These are phyloP conservation scores for Salvia miltiorrhiza DNA, from an alignment of 257 asterid genomes.

Conservation along the genomic window DNA sequence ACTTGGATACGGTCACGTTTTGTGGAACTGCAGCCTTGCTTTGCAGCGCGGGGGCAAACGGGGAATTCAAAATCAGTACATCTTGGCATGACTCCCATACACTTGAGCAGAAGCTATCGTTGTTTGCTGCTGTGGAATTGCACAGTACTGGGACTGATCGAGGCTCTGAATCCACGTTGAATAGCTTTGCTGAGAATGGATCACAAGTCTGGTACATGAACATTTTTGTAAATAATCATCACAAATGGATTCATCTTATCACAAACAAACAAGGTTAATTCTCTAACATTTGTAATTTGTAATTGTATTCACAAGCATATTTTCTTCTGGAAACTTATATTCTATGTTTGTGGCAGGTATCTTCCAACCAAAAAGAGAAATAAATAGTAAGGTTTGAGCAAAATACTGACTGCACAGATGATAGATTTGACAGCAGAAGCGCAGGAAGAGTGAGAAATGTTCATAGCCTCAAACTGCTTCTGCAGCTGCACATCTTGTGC, in stretches of 20 bases:
- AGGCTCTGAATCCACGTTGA: slow-evolving; percentile 35
- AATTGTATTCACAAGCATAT: not conserved
- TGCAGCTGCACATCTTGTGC: slow-evolving; percentile 58
- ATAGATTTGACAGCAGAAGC: slow-evolving; percentile 76
- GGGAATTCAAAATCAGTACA: slow-evolving; percentile 57
- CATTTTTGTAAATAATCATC: not conserved
- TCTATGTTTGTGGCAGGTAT: too few relatives aligned
- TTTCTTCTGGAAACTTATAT: too few relatives aligned
- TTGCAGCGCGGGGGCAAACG: slow-evolving; percentile 73
- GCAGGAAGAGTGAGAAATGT: slow-evolving; percentile 65
- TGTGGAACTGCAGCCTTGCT: slow-evolving; percentile 45
- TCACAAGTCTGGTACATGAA: slow-evolving; percentile 61
- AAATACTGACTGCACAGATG: slow-evolving; percentile 74
- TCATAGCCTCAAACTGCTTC: slow-evolving; percentile 57
- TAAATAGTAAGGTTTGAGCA: not conserved
- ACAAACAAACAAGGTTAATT: too few relatives aligned
- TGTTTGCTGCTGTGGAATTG: slow-evolving; percentile 46
- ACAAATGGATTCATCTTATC: not conserved
- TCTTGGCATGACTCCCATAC: slow-evolving; percentile 75
- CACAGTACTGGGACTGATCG: slow-evolving; percentile 74
- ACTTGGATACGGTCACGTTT: slow-evolving; percentile 44
- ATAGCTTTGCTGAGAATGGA: slow-evolving; percentile 76
- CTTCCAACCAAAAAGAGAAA: not conserved
- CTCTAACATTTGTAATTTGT: not conserved
- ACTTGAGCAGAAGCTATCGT: slow-evolving; percentile 57